Base-by-base conservation (phyloP, 768 basidiomycete species). In the Xerocomellus intermedius region DNA sequence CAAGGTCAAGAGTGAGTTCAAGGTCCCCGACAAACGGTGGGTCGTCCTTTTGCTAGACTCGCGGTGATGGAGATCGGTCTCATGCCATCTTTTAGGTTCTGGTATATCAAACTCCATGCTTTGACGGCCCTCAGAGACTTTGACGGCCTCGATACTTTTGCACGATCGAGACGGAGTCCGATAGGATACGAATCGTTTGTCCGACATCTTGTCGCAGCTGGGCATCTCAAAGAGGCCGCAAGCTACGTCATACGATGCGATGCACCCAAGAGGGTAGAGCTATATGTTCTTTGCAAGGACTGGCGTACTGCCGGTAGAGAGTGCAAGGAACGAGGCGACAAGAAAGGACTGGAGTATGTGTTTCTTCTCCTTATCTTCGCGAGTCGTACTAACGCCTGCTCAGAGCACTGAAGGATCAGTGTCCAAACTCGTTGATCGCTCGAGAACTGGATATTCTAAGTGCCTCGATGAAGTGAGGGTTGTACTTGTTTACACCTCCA, bases 101-200 rank as follows among this genome's bases (percentile, higher is more conserved):
- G 94, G 94, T 89, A 93, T 73, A 66, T 93, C 60, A 98, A 97
- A 69, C 71, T 99, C 5, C 82, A 91, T 50, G 89, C 94, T 0
- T 72, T 98, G 52, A 87, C 87, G 10, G 78, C 80, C n/a, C 75
- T 82, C 21, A 79, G 84, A 55, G 93, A 97, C 70, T 98, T 94
- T 70, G 90, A 94, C 33, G 85, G 81, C 2, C 78, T 98, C 14
- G 94, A 98, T 45, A 68, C 79, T 0, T 96, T 99, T 67, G 84
- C 94, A 2, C 89, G 86, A 62, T 89, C 87, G 35, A 94, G 84
- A 72, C 82, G 92, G 61, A 93, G 89, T 69, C 95, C 96, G 5
- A 98, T 98, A 54, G 96, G 97, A 1, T 98, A 96, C 65, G 95
- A 98, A 66, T 81, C 88, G 0, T 94, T 94, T 67, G 93, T 94